Conservation (phyloP, 768 basidiomycete genomes). For the Lentinula boryana region DNA sequence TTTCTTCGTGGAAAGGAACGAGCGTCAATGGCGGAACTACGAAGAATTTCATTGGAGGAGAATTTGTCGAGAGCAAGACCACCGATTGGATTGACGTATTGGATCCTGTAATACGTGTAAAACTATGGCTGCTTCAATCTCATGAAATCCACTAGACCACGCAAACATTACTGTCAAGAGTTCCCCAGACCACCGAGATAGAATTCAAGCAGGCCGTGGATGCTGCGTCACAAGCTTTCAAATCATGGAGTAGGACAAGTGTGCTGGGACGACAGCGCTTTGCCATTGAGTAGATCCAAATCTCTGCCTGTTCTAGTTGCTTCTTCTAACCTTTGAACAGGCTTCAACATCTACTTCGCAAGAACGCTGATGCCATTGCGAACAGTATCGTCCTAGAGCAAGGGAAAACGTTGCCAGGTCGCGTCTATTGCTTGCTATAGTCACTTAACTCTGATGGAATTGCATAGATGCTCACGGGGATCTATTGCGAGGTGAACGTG, state of each 20-base stretch:
- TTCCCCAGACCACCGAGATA: conserved; percentile 77
- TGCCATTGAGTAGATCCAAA: conserved; percentile 68
- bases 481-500: conserved; percentile 56
- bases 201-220: conserved; percentile 84
- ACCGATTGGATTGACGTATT: conserved; percentile 79
- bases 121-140: background rate
- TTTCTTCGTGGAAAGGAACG: conserved; percentile 87
- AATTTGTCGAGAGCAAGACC: conserved; percentile 80
- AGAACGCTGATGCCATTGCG: conserved; percentile 83
- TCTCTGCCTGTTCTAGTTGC: conserved; percentile 5
- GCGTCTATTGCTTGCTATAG: background rate
- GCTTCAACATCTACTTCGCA: conserved; percentile 79
- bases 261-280: conserved; percentile 84
- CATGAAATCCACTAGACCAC: conserved; percentile 53
- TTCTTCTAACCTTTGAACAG: conserved; percentile 29
- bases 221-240: conserved; percentile 80
- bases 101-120: conserved; percentile 66
- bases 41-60: conserved; percentile 88
- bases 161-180: conserved; percentile 82
- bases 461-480: conserved; percentile 87
- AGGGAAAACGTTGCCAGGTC: conserved; percentile 88
- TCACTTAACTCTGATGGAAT: background rate
- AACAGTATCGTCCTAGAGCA: conserved; percentile 90
- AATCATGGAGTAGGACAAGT: conserved; percentile 83
- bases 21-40: conserved; percentile 80